These are phyloP conservation scores for Sporormia fimetaria DNA, from an alignment of 495 filamentous ascomycete genomes.

Conservation along the genomic window DNA sequence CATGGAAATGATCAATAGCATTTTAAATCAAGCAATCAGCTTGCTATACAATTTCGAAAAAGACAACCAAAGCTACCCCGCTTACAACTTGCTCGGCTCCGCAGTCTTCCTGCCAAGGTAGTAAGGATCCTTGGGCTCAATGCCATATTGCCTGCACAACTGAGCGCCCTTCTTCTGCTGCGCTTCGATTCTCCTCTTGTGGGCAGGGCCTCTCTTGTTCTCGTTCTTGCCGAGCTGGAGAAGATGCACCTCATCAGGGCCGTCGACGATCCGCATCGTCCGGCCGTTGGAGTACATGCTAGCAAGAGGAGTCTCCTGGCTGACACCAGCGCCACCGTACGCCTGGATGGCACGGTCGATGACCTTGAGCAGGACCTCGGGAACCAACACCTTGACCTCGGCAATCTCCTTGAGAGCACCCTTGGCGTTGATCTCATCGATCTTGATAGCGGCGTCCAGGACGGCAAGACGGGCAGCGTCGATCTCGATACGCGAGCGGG, in stretches of 20 bases:
- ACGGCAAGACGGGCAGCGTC: conserved; percentile 34
- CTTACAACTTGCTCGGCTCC: conserved; percentile 20
- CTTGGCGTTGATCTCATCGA: conserved; percentile 35
- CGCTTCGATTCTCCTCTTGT: conserved; percentile 30
- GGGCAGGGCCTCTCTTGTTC: conserved; percentile 32
- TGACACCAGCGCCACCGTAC: conserved; percentile 34
- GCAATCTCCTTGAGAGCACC: conserved; percentile 37
- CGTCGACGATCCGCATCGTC: conserved; percentile 31
- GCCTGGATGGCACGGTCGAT: conserved; percentile 36
- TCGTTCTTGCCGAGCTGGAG: conserved; percentile 35
- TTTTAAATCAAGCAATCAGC: neutral
- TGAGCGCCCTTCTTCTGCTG: conserved; percentile 30
- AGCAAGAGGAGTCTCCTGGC: conserved; percentile 30
- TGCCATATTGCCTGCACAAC: conserved; percentile 31
- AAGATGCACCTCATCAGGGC: conserved; percentile 37
- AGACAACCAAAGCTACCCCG: neutral
- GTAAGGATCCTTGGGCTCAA: conserved; percentile 29
- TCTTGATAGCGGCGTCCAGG: conserved; percentile 35
- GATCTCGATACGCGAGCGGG: conserved; percentile 33
- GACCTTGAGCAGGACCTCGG: conserved; percentile 28
- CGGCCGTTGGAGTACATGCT: conserved; percentile 25
- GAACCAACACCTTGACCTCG: conserved; percentile 36
- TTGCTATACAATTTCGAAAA: neutral
- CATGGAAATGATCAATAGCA: too few relatives aligned
- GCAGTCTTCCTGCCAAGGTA: conserved; percentile 26